Base-by-base conservation (phyloP, 129 eudicot species). In the Dittrichia graveolens region DNA sequence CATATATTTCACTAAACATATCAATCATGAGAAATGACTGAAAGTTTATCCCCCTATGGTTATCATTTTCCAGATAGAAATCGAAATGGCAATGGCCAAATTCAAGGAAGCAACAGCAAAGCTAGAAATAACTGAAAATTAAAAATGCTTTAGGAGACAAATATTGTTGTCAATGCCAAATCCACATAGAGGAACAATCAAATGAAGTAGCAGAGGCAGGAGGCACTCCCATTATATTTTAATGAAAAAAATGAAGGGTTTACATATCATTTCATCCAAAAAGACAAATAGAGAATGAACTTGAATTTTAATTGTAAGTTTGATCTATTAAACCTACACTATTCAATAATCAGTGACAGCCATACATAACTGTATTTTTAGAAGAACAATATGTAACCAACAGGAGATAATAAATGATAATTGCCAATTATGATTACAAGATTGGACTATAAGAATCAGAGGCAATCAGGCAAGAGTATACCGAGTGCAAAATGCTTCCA, bases 401-500 rank as follows among this genome's bases (percentile, higher is more conserved):
- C 31, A 24, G 31, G 31, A 0, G 31, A 24, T 24, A 24, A 24
- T 24, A 24, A 44, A 39, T 24, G 76, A 35, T 44, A 45, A 44
- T 58, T 35, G 4, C 68, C 45, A 14, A 34, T 5, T 24, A 24
- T 24, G 31, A 24, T 24, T 24, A 24, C 31, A 24, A 24, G 31
- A 24, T 24, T 24, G 31, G 31, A 24, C 31, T 24, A 24, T 24
- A 24, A 24, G 31, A 24, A 24, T 24, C 31, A 24, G 31, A 24
- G 31, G 31, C 31, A 24, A 24, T 24, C 31, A 24, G 79, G 66
- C n/a, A 80, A 54, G 49, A 59, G 43, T 59, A 72, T 89, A 93
- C 98, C 95, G 89, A 77, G 66, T 89, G 88, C 66, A 93, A 53
- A 71, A 93, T 82, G 89, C 98, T 90, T 69, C 95, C 92, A 72